Evolutionary conservation across 2,329 filamentous ascomycete species (phyloP), one percentile per base, ranked within the genome.

Genomic region (Epichloe glyceriae): DNA sequence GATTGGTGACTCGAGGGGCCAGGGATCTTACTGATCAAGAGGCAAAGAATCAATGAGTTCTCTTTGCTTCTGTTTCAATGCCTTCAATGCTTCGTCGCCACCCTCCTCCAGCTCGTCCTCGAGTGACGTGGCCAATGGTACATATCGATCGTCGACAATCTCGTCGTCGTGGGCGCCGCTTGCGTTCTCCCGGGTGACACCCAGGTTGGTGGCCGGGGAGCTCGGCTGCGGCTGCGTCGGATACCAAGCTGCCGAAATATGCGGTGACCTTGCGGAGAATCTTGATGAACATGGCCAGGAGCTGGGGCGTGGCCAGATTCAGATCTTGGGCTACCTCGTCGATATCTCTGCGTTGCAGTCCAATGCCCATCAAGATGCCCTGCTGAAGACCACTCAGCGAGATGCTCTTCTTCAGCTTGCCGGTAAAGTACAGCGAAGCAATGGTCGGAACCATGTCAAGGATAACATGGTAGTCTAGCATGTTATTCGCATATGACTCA

Each of bases 241-340:
- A 80, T 3, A 96, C 76, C 1, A 97, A 69, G 3, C 75, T 72
- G 34, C 82, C 79, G 68, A 98, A 93, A 63, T 90, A 80, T 3
- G 78, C 75, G 3, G 86, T 86, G 39, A 95, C 78, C 71, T 97
- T 97, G 57, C 89, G 82, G 53, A 96, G 77, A 54, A 95, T 85
- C 74, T 98, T 98, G 66, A 95, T 88, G 67, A 98, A 97, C 85
- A 97, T 95, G 54, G 91, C 90, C 55, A 98, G 74, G 3, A 96
- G 73, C 70, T 97, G 93, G 43, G 82, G 84, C 2, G 80, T 77
- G 1, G 80, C 80, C 5, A 96, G 70, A 7, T 76, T 77, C 3
- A 95, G 69, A 62, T 98, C 93, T 55, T 83, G 81, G 54, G 90
- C 85, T 8, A 96, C 71, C 12, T 79, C 78, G 14, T 93, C 87